These are phyloP conservation scores for Nicotiana attenuata DNA, from an alignment of 257 asterid genomes.

Conservation along the genomic window DNA sequence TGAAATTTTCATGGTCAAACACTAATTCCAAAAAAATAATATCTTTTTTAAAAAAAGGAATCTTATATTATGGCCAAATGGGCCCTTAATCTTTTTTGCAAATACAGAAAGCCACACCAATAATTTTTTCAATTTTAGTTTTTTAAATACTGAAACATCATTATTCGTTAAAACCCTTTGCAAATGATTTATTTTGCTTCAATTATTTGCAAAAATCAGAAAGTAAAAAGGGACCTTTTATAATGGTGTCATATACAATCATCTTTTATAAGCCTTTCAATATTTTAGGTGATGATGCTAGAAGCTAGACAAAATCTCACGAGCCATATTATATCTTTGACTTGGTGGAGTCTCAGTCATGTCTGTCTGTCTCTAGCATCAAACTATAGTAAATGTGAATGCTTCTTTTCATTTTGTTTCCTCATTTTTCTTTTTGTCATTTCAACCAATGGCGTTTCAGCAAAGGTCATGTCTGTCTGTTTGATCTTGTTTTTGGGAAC, in stretches of 20 bases:
- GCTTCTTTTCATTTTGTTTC: neutral
- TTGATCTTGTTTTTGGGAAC: conserved; percentile 6
- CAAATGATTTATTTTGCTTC: too few species aligned
- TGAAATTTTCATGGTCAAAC: too few species aligned
- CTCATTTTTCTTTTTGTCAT: neutral
- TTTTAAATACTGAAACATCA: too few species aligned
- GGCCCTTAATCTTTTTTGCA: too few species aligned
- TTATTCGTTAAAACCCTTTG: too few species aligned
- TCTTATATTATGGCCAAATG: too few species aligned
- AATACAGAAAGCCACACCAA: too few species aligned
- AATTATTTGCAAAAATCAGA: neutral
- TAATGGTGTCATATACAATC: neutral
- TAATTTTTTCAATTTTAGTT: too few species aligned
- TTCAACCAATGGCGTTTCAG: neutral
- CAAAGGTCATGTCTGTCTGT: neutral
- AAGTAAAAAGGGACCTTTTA: neutral
- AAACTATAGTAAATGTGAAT: neutral
- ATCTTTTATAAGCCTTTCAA: neutral
- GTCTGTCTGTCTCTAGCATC: neutral
- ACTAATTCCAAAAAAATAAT: too few species aligned
- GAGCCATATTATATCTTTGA: neutral
- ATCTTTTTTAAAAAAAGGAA: too few species aligned
- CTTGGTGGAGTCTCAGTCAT: neutral
- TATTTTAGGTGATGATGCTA: neutral
- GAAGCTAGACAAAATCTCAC: neutral